phyloP scores from a whole-genome alignment of 2,329 filamentous ascomycete genomes.

The Periconia digitata region DNA sequence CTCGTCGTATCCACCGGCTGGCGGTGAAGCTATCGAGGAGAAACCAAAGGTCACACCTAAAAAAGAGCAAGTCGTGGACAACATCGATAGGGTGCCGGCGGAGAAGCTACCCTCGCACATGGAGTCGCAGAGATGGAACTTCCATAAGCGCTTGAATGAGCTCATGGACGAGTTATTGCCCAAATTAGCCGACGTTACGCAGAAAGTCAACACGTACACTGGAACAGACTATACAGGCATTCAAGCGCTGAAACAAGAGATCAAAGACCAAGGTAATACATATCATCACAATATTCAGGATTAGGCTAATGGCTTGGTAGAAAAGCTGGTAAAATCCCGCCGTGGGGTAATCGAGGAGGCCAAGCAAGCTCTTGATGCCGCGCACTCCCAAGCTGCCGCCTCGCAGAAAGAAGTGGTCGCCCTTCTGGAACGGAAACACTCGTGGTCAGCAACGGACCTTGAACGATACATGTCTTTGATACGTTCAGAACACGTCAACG shows the following conservation, averaged over 20 bases:
- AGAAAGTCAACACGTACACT: constrained; percentile 89
- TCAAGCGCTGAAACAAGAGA: constrained; percentile 78
- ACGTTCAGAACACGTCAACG: constrained; percentile 88
- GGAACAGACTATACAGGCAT: constrained; percentile 85
- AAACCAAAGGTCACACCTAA: constrained; percentile 5
- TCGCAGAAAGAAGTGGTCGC: constrained; percentile 96
- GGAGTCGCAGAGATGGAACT: constrained; percentile 56
- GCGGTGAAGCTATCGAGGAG: not conserved
- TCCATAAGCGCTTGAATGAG: constrained; percentile 64
- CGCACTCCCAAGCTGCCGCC: constrained; percentile 77
- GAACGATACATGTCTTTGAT: constrained; percentile 95
- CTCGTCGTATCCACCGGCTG: not conserved
- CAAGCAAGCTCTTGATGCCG: constrained; percentile 77
- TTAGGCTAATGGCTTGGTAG: constrained; percentile 32
- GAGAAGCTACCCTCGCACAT: constrained; percentile 55
- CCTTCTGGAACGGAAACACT: constrained; percentile 88
- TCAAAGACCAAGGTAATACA: constrained; percentile 63
- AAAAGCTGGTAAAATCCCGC: constrained; percentile 59
- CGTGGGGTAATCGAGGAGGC: constrained; percentile 68
- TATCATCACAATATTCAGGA: not conserved
- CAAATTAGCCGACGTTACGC: constrained; percentile 80
- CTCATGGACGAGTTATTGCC: constrained; percentile 90
- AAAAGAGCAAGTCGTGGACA: constrained; percentile 22
- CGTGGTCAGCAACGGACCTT: constrained; percentile 82
- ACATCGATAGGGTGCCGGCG: constrained; percentile 36